Conservation (phyloP, 2,329 filamentous ascomycete species). For the Clarireedia paspali region DNA sequence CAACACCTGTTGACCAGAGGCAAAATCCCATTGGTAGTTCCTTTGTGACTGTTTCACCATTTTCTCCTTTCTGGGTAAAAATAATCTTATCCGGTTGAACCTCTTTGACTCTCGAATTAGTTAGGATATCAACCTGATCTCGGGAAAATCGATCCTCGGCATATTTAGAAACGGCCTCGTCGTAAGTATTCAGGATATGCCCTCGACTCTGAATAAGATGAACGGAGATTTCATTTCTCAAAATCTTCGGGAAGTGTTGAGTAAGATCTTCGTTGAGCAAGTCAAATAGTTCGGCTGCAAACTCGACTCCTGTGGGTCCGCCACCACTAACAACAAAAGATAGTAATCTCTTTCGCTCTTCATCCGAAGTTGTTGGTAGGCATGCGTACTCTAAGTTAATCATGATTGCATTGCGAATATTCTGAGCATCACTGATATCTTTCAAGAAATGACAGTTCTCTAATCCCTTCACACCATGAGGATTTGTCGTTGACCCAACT, state of each 20-base stretch:
- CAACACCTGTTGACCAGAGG: slow-evolving; percentile 93
- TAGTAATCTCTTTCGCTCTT: slow-evolving; percentile 76
- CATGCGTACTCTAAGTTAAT: slow-evolving; percentile 86
- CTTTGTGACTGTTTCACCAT: slow-evolving; percentile 73
- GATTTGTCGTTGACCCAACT: slow-evolving; percentile 87
- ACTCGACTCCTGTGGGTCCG: slow-evolving; percentile 94
- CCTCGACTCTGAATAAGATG: slow-evolving; percentile 92
- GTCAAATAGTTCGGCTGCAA: slow-evolving; percentile 92
- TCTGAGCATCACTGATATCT: slow-evolving; percentile 83
- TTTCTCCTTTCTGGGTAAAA: slow-evolving; percentile 72
- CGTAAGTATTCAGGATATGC: slow-evolving; percentile 97
- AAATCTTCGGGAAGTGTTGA: slow-evolving; percentile 72
- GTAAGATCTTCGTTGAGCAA: slow-evolving; percentile 91
- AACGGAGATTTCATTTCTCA: slow-evolving; percentile 97
- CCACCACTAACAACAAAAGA: slow-evolving; percentile 96
- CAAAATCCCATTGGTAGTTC: slow-evolving; percentile 95
- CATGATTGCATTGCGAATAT: slow-evolving; percentile 82
- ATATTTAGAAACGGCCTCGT: slow-evolving; percentile 86
- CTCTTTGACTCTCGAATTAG: slow-evolving; percentile 88
- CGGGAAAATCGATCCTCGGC: slow-evolving; percentile 86
- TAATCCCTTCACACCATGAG: slow-evolving; percentile 90
- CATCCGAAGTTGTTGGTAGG: slow-evolving; percentile 83
- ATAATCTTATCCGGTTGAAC: slow-evolving; percentile 76
- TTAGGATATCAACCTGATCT: slow-evolving; percentile 85
- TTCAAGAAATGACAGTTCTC: slow-evolving; percentile 94